Conservation (phyloP, 2,329 filamentous ascomycete genomes). For the Fusarium sp. region DNA sequence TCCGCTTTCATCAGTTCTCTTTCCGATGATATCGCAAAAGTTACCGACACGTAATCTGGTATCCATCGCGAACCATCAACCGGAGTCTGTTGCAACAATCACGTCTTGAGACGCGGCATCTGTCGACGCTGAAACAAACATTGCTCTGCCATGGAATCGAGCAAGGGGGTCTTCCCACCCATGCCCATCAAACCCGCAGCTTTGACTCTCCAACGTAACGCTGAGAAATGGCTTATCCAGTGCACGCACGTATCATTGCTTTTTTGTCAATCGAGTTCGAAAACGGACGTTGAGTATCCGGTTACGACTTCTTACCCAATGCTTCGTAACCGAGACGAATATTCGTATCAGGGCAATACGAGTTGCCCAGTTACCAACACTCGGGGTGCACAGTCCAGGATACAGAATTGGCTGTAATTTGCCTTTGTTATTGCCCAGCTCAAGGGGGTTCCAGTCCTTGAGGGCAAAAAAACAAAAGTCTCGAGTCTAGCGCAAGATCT, state of each 20-base stretch:
- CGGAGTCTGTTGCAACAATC: constrained; percentile 14
- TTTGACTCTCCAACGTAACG: constrained; percentile 26
- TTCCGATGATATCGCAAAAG: neutral
- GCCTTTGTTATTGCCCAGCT: constrained; percentile 1
- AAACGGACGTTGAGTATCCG: neutral
- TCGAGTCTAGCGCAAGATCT: neutral
- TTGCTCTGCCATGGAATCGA: constrained; percentile 22
- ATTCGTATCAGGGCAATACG: constrained; percentile 13
- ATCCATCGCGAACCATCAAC: constrained; percentile 19
- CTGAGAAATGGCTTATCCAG: constrained; percentile 35
- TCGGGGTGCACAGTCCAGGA: constrained; percentile 11
- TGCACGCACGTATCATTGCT: neutral
- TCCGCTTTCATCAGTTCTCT: neutral
- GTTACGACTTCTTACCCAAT: neutral
- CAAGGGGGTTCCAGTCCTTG: constrained; percentile 4
- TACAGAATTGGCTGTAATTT: neutral
- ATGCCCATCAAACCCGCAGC: constrained; percentile 15
- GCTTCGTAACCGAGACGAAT: constrained; percentile 21
- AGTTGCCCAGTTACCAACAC: constrained; percentile 11
- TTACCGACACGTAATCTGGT: constrained; percentile 35
- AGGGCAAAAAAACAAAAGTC: neutral
- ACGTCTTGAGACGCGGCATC: constrained; percentile 10
- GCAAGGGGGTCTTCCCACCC: constrained; percentile 4
- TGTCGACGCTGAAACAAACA: constrained; percentile 24
- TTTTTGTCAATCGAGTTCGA: neutral